Base-by-base conservation (phyloP, 2,329 filamentous ascomycete species). In the Alternaria infectoria region DNA sequence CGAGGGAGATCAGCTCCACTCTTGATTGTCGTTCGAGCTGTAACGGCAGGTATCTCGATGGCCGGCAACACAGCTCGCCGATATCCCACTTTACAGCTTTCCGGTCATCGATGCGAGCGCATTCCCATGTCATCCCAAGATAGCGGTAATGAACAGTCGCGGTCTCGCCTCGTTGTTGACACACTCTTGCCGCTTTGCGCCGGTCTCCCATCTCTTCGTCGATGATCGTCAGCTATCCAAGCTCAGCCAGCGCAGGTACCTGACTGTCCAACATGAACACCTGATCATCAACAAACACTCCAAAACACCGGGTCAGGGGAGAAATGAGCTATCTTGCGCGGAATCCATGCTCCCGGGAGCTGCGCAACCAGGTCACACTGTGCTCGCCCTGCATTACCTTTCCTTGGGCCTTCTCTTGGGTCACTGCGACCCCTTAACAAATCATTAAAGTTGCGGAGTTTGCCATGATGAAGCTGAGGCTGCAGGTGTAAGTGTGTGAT, bases 281-380 rank as follows among this genome's bases (percentile, higher is more conserved):
- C 49, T 36, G 49, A 40, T 17, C 49, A 52, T 52, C 49, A 52
- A 32, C 30, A 52, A 36, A 36, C 28, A 52, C 49, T 40, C 19
- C 49, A 40, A 52, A 52, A 52, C 49, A 52, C 30, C 30, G 49
- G 49, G 49, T 40, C 49, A 52, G 49, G 49, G 49, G 28, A 32
- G 49, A 19, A n/a, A 23, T 36, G 30, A 23, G 49, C 49, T 40
- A 36, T 52, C 28, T 9, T 40, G 49, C 28, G n/a, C 49, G 28
- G 28, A 52, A 36, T n/a, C 30, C 28, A 25, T 40, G 12, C 13
- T 52, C 13, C 28, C 30, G 30, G 49, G 28, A 40, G 49, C 23
- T 52, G 30, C 30, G 30, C 30, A 52, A n/a, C 45, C 30, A 52
- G 49, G 21, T 25, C 28, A 25, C 19, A 40, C 13, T 52, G 19